These are phyloP conservation scores for Castanospermum australe DNA, from an alignment of 306 rosid genomes.

Conservation along the genomic window DNA sequence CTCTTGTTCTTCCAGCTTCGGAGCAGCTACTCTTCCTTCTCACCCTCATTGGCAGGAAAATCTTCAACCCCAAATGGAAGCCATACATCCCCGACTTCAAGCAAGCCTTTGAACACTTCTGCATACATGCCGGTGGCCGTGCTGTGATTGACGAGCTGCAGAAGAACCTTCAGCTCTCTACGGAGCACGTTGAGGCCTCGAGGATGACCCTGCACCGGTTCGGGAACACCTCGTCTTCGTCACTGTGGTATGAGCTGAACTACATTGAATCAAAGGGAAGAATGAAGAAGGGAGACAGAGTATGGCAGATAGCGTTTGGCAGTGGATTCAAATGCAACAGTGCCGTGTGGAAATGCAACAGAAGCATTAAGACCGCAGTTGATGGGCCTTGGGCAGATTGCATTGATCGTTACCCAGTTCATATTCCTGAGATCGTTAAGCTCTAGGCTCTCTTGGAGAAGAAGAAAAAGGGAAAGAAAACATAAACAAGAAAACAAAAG, in stretches of 20 bases:
- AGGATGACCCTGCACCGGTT: conserved; percentile 82
- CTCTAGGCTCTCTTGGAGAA: conserved; percentile 27
- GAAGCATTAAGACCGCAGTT: conserved; percentile 41
- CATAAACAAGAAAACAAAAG: too few species aligned
- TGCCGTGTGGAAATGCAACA: conserved; percentile 82
- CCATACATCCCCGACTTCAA: conserved; percentile 88
- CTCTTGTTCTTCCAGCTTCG: conserved; percentile 83
- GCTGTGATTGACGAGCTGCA: conserved; percentile 86
- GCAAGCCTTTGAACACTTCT: conserved; percentile 85
- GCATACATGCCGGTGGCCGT: conserved; percentile 85
- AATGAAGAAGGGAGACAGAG: conserved; percentile 72
- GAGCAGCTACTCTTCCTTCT: conserved; percentile 76
- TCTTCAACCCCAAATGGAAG: conserved; percentile 75
- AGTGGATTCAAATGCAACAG: conserved; percentile 79
- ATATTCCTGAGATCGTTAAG: conserved; percentile 81
- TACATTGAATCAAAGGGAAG: conserved; percentile 79
- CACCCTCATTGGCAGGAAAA: conserved; percentile 64
- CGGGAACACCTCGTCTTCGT: conserved; percentile 90
- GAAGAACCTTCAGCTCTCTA: conserved; percentile 79
- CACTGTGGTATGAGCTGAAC: conserved; percentile 76
- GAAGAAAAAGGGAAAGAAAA: not conserved
- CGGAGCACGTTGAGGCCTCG: conserved; percentile 82
- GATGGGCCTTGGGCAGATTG: conserved; percentile 84
- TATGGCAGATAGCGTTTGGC: conserved; percentile 88
- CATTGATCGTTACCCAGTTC: conserved; percentile 75